Conservation (phyloP, 345 rosid genomes). For the Barbarea vulgaris region DNA sequence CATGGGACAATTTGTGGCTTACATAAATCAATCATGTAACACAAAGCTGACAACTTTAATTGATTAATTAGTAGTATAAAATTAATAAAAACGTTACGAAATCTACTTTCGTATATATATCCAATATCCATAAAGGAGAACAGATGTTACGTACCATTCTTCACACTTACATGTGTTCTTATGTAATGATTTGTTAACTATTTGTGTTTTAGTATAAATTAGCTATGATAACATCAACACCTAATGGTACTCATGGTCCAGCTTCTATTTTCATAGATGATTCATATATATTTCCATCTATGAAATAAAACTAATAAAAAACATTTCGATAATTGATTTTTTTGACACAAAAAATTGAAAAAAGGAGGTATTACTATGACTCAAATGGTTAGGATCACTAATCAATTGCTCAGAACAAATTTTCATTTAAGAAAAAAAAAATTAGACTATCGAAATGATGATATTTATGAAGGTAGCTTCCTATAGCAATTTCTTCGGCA, state of each 20-base stretch:
- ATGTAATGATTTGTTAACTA: background rate
- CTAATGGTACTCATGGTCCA: conserved; percentile 11
- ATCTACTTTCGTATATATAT: background rate
- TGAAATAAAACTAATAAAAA: background rate
- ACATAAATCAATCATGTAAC: conserved; percentile 26
- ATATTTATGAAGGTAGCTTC: background rate
- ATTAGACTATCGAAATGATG: background rate
- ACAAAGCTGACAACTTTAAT: conserved; percentile 20
- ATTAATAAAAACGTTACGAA: background rate
- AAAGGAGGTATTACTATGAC: background rate
- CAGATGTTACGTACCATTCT: conserved; percentile 33
- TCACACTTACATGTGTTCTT: conserved; percentile 19
- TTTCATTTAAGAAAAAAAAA: background rate
- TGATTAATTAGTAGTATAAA: background rate
- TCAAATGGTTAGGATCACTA: conserved; percentile 3
- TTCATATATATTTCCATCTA: conserved; percentile 12
- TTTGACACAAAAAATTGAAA: background rate
- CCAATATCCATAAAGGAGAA: conserved; percentile 10
- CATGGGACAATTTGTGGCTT: conserved; percentile 35
- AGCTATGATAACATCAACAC: conserved; percentile 9
- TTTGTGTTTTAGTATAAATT: background rate
- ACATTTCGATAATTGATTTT: background rate
- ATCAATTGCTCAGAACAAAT: background rate
- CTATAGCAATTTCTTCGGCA: background rate
- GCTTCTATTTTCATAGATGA: conserved; percentile 10